Conservation (phyloP, 371 early-diverging fungal species). For the Apophysomyces ossiformis region DNA sequence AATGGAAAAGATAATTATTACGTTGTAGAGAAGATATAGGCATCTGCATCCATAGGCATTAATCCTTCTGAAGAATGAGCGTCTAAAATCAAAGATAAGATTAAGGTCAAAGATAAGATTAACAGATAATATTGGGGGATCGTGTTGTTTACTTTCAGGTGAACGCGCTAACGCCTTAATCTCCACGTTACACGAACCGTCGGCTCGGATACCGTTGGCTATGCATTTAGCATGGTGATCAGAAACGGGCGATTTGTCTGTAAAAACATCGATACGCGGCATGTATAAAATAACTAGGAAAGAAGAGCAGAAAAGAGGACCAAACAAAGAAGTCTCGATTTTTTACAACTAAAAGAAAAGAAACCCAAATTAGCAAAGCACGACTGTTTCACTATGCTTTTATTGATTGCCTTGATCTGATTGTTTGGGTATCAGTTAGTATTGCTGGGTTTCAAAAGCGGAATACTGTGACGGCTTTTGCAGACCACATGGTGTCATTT, state of each 20-base stretch:
- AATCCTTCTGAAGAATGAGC: conserved; percentile 10
- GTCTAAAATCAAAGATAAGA: conserved; percentile 1
- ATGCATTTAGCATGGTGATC: conserved; percentile 22
- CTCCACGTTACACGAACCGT: conserved; percentile 17
- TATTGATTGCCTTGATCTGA: not conserved
- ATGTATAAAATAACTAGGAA: not conserved
- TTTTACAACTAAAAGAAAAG: not conserved
- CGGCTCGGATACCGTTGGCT: conserved; percentile 21
- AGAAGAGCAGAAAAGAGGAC: not conserved
- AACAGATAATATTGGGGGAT: not conserved
- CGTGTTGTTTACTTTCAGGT: conserved; percentile 13
- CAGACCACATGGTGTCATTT: conserved; percentile 7
- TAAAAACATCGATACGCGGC: conserved; percentile 24
- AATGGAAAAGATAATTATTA: not conserved
- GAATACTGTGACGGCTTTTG: not conserved
- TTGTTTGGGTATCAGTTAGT: not conserved
- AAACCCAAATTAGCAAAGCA: not conserved
- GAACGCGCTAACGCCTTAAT: conserved; percentile 26
- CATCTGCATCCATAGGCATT: conserved; percentile 23
- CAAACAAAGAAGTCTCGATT: not conserved
- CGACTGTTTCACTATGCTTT: not conserved
- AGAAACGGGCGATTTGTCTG: conserved; percentile 27
- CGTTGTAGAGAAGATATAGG: conserved; percentile 30
- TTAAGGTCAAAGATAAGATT: conserved; percentile 6
- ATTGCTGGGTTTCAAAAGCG: not conserved